These are phyloP conservation scores for Rauvolfia tetraphylla DNA, from an alignment of 257 asterid genomes.

Conservation along the genomic window DNA sequence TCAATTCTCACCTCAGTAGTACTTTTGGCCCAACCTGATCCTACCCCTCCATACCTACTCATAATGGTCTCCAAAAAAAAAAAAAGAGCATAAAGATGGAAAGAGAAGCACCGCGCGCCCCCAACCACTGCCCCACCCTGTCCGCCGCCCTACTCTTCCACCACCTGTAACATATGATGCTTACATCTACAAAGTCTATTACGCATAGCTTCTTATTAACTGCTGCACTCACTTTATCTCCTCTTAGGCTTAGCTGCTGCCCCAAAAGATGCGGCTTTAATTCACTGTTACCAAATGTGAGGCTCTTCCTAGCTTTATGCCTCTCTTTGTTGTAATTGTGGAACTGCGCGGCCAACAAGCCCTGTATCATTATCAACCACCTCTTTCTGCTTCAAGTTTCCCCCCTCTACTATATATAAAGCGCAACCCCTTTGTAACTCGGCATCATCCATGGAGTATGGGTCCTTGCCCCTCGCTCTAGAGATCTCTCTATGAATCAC, in stretches of 20 bases:
- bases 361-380: background rate
- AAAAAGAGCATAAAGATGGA: background rate
- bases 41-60: background rate
- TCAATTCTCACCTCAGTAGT: background rate
- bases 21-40: background rate
- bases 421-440: background rate
- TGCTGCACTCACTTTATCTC: background rate
- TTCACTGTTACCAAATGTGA: conserved; percentile 46
- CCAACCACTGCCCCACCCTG: background rate
- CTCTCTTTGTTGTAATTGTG: background rate
- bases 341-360: background rate
- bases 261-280: conserved; percentile 33
- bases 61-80: background rate
- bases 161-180: conserved; percentile 18
- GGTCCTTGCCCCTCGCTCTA: no score
- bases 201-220: background rate
- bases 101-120: background rate
- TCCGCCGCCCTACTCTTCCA: conserved; percentile 24
- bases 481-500: no score
- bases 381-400: background rate
- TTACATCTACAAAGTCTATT: background rate
- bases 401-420: background rate
- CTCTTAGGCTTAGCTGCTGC: conserved; percentile 6
- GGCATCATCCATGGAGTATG: no score
- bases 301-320: conserved; percentile 15